These are phyloP conservation scores for Pleurotus salmoneostramineus DNA, from an alignment of 768 basidiomycete genomes.

Conservation along the genomic window DNA sequence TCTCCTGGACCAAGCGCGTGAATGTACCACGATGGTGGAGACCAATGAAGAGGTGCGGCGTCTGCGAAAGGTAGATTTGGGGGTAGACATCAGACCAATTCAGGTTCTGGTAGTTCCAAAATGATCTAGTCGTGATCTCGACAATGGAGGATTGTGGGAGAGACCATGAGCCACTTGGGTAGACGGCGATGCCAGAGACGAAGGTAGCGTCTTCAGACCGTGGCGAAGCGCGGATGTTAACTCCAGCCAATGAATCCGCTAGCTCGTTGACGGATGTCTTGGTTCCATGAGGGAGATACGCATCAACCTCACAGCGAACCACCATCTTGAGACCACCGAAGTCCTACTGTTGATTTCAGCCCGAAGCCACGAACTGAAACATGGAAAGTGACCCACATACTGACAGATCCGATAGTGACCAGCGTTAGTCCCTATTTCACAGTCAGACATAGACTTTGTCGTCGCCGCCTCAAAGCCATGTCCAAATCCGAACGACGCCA, in stretches of 20 bases:
- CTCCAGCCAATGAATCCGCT: too few relatives aligned
- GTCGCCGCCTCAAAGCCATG: slow-evolving; percentile 58
- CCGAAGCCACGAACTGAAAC: background rate
- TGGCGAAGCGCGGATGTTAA: too few relatives aligned
- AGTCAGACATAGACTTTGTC: slow-evolving; percentile 43
- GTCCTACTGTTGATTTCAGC: slow-evolving; percentile 31
- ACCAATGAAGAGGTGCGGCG: slow-evolving; percentile 55
- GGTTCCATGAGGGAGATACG: slow-evolving; percentile 20
- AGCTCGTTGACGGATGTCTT: too few relatives aligned
- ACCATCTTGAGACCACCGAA: slow-evolving; percentile 54
- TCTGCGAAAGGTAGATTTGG: slow-evolving; percentile 69
- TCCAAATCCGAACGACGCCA: slow-evolving; percentile 42
- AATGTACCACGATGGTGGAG: slow-evolving; percentile 56
- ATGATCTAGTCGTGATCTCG: slow-evolving; percentile 44
- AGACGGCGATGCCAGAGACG: slow-evolving; percentile 10
- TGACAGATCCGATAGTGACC: slow-evolving; percentile 62
- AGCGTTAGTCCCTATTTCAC: slow-evolving; percentile 34
- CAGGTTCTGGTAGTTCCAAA: slow-evolving; percentile 22
- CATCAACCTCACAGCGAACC: slow-evolving; percentile 58
- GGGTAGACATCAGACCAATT: slow-evolving; percentile 63
- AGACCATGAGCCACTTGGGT: slow-evolving; percentile 25
- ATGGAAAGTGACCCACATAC: slow-evolving; percentile 42
- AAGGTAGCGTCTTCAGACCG: slow-evolving; percentile 2
- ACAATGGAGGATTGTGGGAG: slow-evolving; percentile 40
- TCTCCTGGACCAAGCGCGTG: slow-evolving; percentile 31